Conservation (phyloP, 2,329 filamentous ascomycete species). For the Penicillium italicum region DNA sequence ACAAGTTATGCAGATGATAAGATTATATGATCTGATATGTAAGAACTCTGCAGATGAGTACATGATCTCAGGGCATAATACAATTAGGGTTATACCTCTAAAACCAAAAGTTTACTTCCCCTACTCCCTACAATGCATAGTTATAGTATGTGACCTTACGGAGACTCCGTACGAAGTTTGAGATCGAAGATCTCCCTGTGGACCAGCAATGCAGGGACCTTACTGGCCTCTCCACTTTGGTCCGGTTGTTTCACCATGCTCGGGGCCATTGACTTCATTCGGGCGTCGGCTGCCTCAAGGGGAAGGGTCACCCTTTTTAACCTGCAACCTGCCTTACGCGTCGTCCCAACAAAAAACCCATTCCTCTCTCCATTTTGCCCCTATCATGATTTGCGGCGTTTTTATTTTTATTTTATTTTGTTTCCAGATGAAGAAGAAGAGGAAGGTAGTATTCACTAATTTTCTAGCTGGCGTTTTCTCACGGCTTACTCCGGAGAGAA, state of each 20-base stretch:
- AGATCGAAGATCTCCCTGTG: conserved; percentile 12
- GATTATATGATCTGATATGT: neutral
- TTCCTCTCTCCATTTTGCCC: neutral
- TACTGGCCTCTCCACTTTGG: conserved; percentile 14
- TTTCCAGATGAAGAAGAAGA: conserved; percentile 1
- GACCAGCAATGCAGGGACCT: conserved; percentile 11
- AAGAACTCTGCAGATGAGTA: neutral
- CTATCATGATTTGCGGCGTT: conserved; percentile 3
- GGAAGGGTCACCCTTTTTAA: conserved; percentile 16
- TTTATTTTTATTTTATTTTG: neutral
- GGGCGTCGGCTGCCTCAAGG: conserved; percentile 16
- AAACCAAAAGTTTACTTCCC: neutral
- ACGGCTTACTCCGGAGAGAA: conserved; percentile 1
- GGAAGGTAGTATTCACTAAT: conserved; percentile 15
- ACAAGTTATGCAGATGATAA: neutral
- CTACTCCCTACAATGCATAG: neutral
- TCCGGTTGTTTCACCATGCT: conserved; percentile 30
- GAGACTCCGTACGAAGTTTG: neutral
- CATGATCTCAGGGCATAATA: neutral
- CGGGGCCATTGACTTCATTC: conserved; percentile 29
- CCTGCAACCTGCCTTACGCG: conserved; percentile 30
- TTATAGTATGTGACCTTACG: neutral
- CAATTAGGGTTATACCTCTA: neutral
- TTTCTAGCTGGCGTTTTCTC: too few species aligned
- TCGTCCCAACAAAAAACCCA: conserved; percentile 16